Percentiles rank a stretch among this genome's conserved stretches.
Conservation (phyloP, 2,329 filamentous ascomycete genomes). For the Diaporthe citrichinensis region DNA sequence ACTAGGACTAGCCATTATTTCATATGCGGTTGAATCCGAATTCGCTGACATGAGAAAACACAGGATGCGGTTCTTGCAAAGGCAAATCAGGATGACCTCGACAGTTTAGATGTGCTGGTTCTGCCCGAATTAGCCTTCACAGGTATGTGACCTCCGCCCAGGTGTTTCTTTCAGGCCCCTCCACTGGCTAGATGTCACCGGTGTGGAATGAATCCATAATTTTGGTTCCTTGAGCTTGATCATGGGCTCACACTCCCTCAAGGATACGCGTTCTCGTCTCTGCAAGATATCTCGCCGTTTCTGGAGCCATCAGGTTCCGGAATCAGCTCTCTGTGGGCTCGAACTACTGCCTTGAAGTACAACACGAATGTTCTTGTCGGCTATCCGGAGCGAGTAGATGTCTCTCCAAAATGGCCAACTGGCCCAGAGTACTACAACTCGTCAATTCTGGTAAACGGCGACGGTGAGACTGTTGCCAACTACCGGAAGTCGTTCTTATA, state of each 20-base stretch:
- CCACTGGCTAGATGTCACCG: no score
- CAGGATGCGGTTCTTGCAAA: constrained; percentile 70
- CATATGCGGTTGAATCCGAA: no score
- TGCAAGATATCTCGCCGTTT: constrained; percentile 76
- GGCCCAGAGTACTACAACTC: constrained; percentile 69
- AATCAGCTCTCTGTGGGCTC: constrained; percentile 79
- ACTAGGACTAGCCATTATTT: no score
- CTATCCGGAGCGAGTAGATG: constrained; percentile 79
- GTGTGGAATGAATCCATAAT: no score
- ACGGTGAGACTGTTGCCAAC: constrained; percentile 72
- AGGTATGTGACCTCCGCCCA: constrained; percentile 59
- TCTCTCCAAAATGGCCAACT: constrained; percentile 62
- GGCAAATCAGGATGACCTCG: constrained; percentile 67
- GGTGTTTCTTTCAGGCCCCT: no score
- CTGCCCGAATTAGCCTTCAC: constrained; percentile 84
- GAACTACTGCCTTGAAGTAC: constrained; percentile 74
- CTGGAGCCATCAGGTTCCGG: constrained; percentile 78
- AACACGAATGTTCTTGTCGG: constrained; percentile 79
- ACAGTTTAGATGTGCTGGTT: constrained; percentile 78
- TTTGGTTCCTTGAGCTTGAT: no score
- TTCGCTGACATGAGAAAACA: not conserved
- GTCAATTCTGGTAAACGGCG: constrained; percentile 65
- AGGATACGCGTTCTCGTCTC: constrained; percentile 84
- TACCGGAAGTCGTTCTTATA: constrained; percentile 74
- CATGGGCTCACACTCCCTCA: not conserved